Conservation (phyloP, 495 filamentous ascomycete genomes). For the Penicillium tannophilum region DNA sequence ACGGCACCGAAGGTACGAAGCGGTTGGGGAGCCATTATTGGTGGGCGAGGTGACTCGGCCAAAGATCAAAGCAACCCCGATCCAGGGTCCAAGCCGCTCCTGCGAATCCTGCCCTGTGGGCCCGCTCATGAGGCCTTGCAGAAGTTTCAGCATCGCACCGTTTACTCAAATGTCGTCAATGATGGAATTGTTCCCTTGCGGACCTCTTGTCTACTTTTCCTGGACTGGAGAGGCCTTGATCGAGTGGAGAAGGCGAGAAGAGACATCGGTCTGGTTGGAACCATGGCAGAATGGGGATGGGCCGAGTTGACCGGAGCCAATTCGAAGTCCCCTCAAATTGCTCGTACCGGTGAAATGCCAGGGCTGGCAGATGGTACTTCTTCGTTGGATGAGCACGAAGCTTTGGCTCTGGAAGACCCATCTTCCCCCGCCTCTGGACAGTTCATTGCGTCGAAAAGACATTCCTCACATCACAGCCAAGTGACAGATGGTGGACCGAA, state of each 20-base stretch:
- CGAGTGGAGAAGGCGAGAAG: constrained; percentile 92
- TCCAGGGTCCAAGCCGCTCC: constrained; percentile 81
- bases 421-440: constrained; percentile 25
- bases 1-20: constrained; percentile 80
- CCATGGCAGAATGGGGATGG: constrained; percentile 92
- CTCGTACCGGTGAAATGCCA: constrained; percentile 28
- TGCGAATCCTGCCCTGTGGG: constrained; percentile 89
- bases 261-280: constrained; percentile 88
- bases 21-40: constrained; percentile 85
- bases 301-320: constrained; percentile 88
- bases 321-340: constrained; percentile 52
- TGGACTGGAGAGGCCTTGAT: constrained; percentile 93
- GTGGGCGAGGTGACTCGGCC: constrained; percentile 68
- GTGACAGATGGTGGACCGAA: constrained; percentile 12
- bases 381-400: constrained; percentile 9
- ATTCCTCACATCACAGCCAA: constrained; percentile 8
- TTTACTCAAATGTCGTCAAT: constrained; percentile 98
- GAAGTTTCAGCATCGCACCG: constrained; percentile 86
- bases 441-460: constrained; percentile 18
- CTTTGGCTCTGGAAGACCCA: constrained; percentile 3
- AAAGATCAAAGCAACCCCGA: constrained; percentile 66
- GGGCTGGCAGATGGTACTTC: constrained; percentile 24
- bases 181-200: constrained; percentile 95
- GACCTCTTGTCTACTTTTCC: constrained; percentile 93
- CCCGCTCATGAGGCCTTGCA: constrained; percentile 85